Evolutionary conservation across 805 yeast genomes (phyloP), one percentile per base, ranked within the genome.

Genomic region (Yamadazyma kitorensis): DNA sequence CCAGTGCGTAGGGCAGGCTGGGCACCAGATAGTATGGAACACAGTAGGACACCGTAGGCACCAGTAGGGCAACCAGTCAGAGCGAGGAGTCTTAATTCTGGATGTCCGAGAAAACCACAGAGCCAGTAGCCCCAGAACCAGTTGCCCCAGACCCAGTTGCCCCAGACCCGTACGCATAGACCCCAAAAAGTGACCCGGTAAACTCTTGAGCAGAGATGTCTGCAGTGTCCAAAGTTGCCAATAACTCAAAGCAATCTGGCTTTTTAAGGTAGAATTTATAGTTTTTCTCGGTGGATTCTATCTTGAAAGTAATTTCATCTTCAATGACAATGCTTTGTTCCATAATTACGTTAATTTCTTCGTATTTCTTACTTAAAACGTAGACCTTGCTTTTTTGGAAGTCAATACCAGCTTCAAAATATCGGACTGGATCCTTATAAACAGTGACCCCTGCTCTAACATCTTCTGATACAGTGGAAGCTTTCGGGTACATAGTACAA

Each of bases 401-500:
- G 14, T 33, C 19, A 23, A 33, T n/a, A 9, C 31, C 36, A 13
- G 27, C 22, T 17, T 33, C 36, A 14, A 17, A 27, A n/a, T 22
- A 33, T 33, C 36, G 27, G 9, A 18, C 16, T 5, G 36, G 28
- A 27, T 33, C 36, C 15, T 33, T 33, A 20, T 27, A 27, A 4
- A 33, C 23, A 13, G 31, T 17, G 9, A 33, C 27, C n/a, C 36
- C 36, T 15, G 24, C 19, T 3, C 22, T 27, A 9, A 25, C 24
- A 20, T 26, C 16, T 5, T 16, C 28, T 11, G 7, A 10, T n/a
- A 33, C 17, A 9, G 16, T 33, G 5, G 36, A 33, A 11, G 27
- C 22, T 5, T 22, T 18, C n/a, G 27, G 24, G 19, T 22, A 13
- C 8, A 33, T 33, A n/a, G 27, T 27, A 3, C 16, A 12, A 22